phyloP scores from a whole-genome alignment of 371 early-diverging fungal species.

The Lichtheimia ornata region DNA sequence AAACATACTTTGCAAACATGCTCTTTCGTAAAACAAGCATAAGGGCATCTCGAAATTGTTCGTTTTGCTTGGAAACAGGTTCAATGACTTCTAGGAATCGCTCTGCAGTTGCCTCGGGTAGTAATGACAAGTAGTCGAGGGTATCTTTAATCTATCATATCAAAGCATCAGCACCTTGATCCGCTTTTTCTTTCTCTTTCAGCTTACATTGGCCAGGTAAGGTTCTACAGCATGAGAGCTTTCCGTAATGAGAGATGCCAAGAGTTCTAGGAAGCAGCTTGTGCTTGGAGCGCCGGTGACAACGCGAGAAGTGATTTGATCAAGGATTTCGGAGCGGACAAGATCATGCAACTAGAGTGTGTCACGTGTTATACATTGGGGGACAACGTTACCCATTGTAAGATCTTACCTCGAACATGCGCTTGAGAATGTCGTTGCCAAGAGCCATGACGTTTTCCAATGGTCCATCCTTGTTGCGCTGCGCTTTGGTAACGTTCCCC shows the following conservation, averaged over 20 bases:
- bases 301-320: slow-evolving; percentile 62
- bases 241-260: slow-evolving; percentile 48
- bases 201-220: slow-evolving; percentile 31
- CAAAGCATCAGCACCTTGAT: background rate
- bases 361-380: background rate
- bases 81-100: slow-evolving; percentile 51
- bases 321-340: slow-evolving; percentile 61
- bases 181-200: background rate
- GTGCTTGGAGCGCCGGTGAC: slow-evolving; percentile 57
- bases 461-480: slow-evolving; percentile 20
- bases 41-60: slow-evolving; percentile 57
- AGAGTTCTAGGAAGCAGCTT: slow-evolving; percentile 45
- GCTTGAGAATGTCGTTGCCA: slow-evolving; percentile 31
- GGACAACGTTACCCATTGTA: no score
- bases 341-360: slow-evolving; percentile 50
- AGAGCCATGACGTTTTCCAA: slow-evolving; percentile 16
- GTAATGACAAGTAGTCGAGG: slow-evolving; percentile 58
- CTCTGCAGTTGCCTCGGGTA: slow-evolving; percentile 54
- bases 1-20: slow-evolving; percentile 59
- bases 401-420: slow-evolving; percentile 25
- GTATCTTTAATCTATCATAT: slow-evolving; percentile 55
- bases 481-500: slow-evolving; percentile 6
- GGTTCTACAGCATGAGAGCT: slow-evolving; percentile 35
- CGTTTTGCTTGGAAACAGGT: slow-evolving; percentile 46
- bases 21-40: slow-evolving; percentile 63